These are phyloP conservation scores for Echium plantagineum DNA, from an alignment of 257 asterid genomes.

Conservation along the genomic window DNA sequence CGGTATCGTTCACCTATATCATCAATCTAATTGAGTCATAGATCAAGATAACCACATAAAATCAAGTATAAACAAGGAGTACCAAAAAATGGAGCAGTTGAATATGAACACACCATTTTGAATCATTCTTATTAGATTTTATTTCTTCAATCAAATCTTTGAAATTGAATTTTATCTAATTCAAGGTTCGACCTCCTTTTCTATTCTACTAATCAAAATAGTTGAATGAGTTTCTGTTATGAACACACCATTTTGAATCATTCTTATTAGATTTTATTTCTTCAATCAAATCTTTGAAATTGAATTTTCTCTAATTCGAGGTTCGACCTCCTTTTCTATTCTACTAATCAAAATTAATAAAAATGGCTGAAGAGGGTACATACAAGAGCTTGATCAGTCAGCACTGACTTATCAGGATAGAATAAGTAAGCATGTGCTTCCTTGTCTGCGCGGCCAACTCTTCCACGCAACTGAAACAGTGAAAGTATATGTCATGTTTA, in stretches of 20 bases:
- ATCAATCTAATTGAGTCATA: neutral
- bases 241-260: too few species aligned
- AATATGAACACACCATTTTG: too few species aligned
- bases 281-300: neutral
- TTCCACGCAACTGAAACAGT: conserved; percentile 74
- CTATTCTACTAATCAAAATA: too few species aligned
- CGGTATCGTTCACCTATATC: conserved; percentile 1
- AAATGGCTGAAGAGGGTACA: conserved; percentile 9
- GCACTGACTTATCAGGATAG: conserved; percentile 82
- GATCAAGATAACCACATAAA: neutral
- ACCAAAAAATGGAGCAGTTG: neutral
- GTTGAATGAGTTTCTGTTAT: too few species aligned
- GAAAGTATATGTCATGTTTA: conserved; percentile 7
- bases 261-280: neutral
- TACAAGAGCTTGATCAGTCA: conserved; percentile 87
- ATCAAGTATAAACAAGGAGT: neutral
- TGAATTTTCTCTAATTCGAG: neutral
- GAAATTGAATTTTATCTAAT: neutral
- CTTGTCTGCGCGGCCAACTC: conserved; percentile 97
- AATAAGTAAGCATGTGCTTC: conserved; percentile 94
- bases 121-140: neutral
- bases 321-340: neutral
- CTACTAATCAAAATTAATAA: too few species aligned
- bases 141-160: neutral
- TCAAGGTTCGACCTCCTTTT: neutral